phyloP scores from a whole-genome alignment of 495 filamentous ascomycete genomes.

The Podospora tetraspora region DNA sequence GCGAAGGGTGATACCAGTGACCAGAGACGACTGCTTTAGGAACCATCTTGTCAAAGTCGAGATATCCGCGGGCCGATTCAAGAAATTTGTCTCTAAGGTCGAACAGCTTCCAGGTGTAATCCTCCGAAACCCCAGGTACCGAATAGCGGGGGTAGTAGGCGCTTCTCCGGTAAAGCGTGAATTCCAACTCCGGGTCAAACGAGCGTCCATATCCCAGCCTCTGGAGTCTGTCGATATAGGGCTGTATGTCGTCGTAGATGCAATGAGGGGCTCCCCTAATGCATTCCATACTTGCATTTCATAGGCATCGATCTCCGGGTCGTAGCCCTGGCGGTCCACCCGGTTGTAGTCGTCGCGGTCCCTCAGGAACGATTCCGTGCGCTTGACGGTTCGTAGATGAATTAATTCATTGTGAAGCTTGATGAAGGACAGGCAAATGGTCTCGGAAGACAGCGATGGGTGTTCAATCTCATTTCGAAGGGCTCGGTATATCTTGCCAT shows the following conservation, averaged over 20 bases:
- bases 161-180: neutral
- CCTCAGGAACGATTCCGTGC: neutral
- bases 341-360: too few relatives aligned
- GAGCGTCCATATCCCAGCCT: neutral
- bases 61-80: neutral
- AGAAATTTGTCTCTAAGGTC: neutral
- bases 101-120: neutral
- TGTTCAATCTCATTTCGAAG: neutral
- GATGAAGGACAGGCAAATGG: neutral
- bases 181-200: neutral
- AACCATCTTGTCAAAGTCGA: neutral
- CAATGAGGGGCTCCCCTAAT: too few relatives aligned
- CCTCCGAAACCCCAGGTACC: neutral
- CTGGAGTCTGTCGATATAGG: neutral
- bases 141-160: neutral
- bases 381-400: neutral
- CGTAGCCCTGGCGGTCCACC: neutral
- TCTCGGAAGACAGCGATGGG: neutral
- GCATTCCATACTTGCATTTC: too few relatives aligned
- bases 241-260: too few relatives aligned
- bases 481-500: neutral
- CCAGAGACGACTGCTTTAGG: neutral
- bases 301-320: neutral
- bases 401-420: neutral
- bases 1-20: neutral